Conservation (phyloP, 2,329 filamentous ascomycete species). For the Hymenoscyphus salicellus region DNA sequence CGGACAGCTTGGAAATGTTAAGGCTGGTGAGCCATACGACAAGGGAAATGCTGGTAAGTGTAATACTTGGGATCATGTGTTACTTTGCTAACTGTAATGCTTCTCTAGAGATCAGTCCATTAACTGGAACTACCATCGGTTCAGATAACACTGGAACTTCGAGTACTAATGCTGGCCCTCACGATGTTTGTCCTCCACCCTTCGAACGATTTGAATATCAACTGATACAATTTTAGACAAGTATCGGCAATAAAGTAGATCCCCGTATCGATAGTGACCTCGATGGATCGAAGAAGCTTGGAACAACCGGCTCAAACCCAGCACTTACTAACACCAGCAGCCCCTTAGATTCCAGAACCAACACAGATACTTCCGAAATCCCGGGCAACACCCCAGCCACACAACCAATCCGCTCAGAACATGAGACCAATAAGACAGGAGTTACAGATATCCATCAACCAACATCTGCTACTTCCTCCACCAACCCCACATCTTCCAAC, state of each 20-base stretch:
- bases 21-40: conserved; percentile 71
- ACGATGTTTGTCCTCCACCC: neutral
- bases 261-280: conserved; percentile 50
- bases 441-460: conserved; percentile 10
- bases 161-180: neutral
- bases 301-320: neutral
- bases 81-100: neutral
- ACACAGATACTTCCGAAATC: neutral
- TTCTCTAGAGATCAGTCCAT: neutral
- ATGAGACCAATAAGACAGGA: conserved; percentile 16
- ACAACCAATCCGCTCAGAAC: conserved; percentile 15
- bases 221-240: conserved; percentile 10
- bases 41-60: conserved; percentile 65
- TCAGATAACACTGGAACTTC: neutral
- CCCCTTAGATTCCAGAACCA: neutral
- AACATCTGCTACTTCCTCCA: conserved; percentile 16
- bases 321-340: neutral
- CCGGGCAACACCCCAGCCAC: conserved; percentile 16
- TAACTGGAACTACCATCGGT: neutral
- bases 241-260: conserved; percentile 45
- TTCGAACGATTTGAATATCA: neutral
- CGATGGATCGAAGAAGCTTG: neutral
- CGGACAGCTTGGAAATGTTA: conserved; percentile 65
- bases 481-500: conserved; percentile 12
- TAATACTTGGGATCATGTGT: neutral